Evolutionary conservation across 1,139 yeast species (phyloP), one percentile per base, ranked within the genome.

Genomic region (Suhomyces guaymorum): DNA sequence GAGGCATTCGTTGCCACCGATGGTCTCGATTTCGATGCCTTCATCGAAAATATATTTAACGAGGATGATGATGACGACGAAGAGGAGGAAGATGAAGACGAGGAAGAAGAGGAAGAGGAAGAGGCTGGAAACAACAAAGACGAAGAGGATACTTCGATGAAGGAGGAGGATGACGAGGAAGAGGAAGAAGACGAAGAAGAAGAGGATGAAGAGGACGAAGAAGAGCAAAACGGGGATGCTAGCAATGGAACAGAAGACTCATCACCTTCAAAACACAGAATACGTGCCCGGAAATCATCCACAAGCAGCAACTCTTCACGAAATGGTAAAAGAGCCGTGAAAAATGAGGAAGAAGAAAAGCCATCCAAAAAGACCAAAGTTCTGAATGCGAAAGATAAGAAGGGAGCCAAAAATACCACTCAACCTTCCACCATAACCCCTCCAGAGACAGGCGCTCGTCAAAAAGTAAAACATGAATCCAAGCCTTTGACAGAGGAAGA

Each of bases 1-100:
- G 73, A 68, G 35, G 73, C 75, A 2, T 54, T 66, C n/a, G 51
- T 59, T 24, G 72, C 73, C 1, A 60, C 75, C 4, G 57, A 57
- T 28, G 66, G 62, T 8, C 52, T 69, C 32, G 55, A 56, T 20
- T 70, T 68, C 43, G 71, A 68, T 33, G 52, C 50, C 5, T 70
- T 70, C 46, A 66, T 69, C 58, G 54, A 50, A n/a, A 48, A 50
- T 17, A 52, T 66, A 43, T 53, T 59, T 38, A 46, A 49, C 23
- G 49, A 51, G 9, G 53, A 49, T 8, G 55, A 43, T 2, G 55
- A 46, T 3, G 52, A 49, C 5, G 61, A 46, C 2, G 61, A 49
- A 0, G 66, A 55, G 1, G 62, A 53, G 0, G 65, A 51, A 0
- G 60, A 51, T 0, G 64, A 54, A 1, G 67, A 54, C 1, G 66